phyloP scores from a whole-genome alignment of 2,329 filamentous ascomycete species.

The Mycosphaerella arachidis region DNA sequence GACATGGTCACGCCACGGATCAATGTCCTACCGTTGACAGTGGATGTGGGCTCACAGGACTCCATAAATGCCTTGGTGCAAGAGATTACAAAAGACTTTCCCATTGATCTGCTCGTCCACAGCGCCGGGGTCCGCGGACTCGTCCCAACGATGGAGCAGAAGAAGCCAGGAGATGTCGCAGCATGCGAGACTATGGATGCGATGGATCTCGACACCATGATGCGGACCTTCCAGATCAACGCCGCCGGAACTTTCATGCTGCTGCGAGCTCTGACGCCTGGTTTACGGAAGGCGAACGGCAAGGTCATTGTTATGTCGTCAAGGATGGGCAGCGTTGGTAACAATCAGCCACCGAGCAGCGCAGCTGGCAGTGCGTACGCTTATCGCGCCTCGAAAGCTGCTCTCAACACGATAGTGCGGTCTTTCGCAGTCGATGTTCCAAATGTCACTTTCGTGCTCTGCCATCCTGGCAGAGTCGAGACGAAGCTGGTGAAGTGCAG shows the following conservation, averaged over 20 bases:
- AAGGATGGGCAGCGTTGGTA: conserved; percentile 42
- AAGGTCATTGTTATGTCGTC: conserved; percentile 43
- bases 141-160: conserved; percentile 29
- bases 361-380: conserved; percentile 42
- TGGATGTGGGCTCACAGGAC: conserved; percentile 28
- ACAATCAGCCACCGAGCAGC: conserved; percentile 31
- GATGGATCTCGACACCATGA: conserved; percentile 40
- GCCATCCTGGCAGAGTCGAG: conserved; percentile 47
- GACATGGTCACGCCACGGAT: conserved; percentile 3
- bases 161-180: conserved; percentile 33
- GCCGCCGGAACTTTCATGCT: conserved; percentile 41
- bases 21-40: conserved; percentile 18
- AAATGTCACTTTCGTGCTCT: conserved; percentile 38
- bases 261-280: conserved; percentile 36
- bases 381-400: conserved; percentile 46
- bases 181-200: conserved; percentile 39
- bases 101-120: conserved; percentile 42
- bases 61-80: conserved; percentile 24
- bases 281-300: conserved; percentile 23
- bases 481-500: conserved; percentile 41
- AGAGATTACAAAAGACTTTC: conserved; percentile 12
- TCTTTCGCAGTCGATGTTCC: conserved; percentile 43
- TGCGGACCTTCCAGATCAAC: conserved; percentile 40
- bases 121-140: conserved; percentile 44
- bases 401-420: conserved; percentile 43